phyloP scores from a whole-genome alignment of 148 eudicot species.

The Arctostaphylos glauca region DNA sequence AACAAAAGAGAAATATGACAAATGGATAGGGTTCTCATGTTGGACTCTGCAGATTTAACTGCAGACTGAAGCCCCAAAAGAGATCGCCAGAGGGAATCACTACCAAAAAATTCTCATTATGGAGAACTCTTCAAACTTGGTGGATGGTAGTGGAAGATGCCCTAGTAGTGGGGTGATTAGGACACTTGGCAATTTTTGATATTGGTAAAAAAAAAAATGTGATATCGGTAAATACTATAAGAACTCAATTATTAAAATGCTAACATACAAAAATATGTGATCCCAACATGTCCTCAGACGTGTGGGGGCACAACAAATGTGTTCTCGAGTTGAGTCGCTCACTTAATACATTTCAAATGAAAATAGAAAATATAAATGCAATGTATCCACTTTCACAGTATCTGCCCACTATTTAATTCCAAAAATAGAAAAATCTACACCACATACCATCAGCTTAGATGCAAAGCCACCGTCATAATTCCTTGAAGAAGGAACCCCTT shows the following conservation, averaged over 20 bases:
- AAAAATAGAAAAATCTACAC: not conserved
- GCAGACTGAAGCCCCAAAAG: not conserved
- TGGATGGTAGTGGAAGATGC: not conserved
- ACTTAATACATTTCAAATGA: too few relatives aligned
- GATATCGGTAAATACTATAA: not conserved
- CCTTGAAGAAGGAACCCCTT: slow-evolving; percentile 84
- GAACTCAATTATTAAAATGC: not conserved
- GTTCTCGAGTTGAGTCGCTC: too few relatives aligned
- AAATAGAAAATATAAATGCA: not conserved
- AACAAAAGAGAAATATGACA: not conserved
- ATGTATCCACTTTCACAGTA: not conserved
- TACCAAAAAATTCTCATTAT: not conserved
- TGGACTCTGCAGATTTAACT: not conserved
- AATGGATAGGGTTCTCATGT: not conserved
- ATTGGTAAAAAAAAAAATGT: too few relatives aligned
- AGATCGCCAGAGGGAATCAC: not conserved
- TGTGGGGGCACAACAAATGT: not conserved
- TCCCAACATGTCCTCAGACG: not conserved
- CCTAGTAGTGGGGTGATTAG: not conserved
- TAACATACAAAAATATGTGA: not conserved
- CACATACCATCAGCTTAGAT: slow-evolving; percentile 81
- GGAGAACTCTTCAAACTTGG: not conserved
- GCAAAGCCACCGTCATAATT: slow-evolving; percentile 87
- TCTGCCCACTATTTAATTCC: not conserved
- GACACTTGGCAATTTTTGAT: too few relatives aligned